Evolutionary conservation across 768 basidiomycete species (phyloP).

Genomic region (Trametes cingulata): DNA sequence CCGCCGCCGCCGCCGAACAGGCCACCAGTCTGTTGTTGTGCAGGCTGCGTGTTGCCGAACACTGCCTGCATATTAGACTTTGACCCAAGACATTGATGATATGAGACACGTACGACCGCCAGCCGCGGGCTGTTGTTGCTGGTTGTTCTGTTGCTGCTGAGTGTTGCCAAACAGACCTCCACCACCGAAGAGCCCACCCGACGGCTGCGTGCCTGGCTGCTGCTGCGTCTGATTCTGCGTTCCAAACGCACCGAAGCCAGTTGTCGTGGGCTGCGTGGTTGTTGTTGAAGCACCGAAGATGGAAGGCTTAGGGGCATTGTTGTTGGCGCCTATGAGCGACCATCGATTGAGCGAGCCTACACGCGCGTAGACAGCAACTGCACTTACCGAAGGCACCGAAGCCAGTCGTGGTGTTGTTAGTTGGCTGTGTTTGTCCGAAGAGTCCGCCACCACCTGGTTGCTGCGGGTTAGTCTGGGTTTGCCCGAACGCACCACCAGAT

Average conservation of each 20-base stretch:
- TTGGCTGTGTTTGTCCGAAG: slow-evolving; percentile 38
- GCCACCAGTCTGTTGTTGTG: slow-evolving; percentile 30
- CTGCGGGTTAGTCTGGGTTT: slow-evolving; percentile 29
- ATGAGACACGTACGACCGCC: slow-evolving; percentile 22
- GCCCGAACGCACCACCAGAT: slow-evolving; percentile 39
- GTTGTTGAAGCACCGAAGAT: slow-evolving; percentile 44
- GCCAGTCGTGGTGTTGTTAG: slow-evolving; percentile 29
- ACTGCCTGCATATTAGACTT: slow-evolving; percentile 10
- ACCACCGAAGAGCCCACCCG: slow-evolving; percentile 23
- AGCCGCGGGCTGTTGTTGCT: slow-evolving; percentile 20
- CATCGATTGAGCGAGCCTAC: not conserved
- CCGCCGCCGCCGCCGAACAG: slow-evolving; percentile 41
- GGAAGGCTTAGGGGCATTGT: slow-evolving; percentile 43
- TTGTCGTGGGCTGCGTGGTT: slow-evolving; percentile 29
- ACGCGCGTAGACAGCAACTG: not conserved
- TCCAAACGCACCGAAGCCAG: slow-evolving; percentile 32
- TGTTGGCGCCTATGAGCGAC: slow-evolving; percentile 19
- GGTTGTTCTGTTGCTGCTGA: slow-evolving; percentile 18
- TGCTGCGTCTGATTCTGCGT: slow-evolving; percentile 40
- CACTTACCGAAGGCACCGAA: slow-evolving; percentile 40
- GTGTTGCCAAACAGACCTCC: slow-evolving; percentile 22
- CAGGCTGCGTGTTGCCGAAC: slow-evolving; percentile 16
- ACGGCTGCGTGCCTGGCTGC: slow-evolving; percentile 29
- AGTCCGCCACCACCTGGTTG: slow-evolving; percentile 31
- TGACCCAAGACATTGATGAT: not conserved